These are phyloP conservation scores for Paramecium pentaurelia DNA, from an alignment of 73 alveolate genomes.

Conservation along the genomic window DNA sequence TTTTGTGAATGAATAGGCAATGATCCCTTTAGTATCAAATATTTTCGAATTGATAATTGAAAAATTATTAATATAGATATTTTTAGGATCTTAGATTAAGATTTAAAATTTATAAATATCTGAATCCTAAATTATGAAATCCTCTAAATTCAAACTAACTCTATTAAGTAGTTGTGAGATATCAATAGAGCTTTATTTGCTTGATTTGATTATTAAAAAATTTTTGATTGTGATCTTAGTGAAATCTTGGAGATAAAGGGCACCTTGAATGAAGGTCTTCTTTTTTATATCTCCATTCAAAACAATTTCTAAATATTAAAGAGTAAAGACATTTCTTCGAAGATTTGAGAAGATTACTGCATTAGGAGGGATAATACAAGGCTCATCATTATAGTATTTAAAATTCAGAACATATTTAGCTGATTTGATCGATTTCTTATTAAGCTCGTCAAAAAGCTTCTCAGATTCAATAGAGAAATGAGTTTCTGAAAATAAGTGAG, in stretches of 20 bases:
- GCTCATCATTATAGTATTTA: neutral
- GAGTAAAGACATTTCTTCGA: neutral
- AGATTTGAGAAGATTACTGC: neutral
- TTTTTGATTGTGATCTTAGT: neutral
- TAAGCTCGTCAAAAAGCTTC: neutral
- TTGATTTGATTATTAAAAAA: neutral
- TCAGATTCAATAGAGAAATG: neutral
- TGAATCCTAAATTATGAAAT: neutral
- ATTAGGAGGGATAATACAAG: neutral
- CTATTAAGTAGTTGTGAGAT: neutral
- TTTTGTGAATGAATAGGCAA: neutral
- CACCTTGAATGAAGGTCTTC: neutral
- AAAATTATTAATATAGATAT: neutral
- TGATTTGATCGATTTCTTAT: neutral
- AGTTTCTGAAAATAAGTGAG: neutral
- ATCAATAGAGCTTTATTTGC: neutral
- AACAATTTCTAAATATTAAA: neutral
- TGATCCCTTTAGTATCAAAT: neutral
- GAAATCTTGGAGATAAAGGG: neutral
- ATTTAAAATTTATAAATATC: neutral
- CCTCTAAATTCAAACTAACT: neutral
- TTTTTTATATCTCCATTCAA: neutral
- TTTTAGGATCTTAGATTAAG: neutral
- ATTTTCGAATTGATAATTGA: neutral
- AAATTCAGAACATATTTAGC: neutral